phyloP scores from a whole-genome alignment of 2,329 filamentous ascomycete species.

The Arthroderma uncinatum region DNA sequence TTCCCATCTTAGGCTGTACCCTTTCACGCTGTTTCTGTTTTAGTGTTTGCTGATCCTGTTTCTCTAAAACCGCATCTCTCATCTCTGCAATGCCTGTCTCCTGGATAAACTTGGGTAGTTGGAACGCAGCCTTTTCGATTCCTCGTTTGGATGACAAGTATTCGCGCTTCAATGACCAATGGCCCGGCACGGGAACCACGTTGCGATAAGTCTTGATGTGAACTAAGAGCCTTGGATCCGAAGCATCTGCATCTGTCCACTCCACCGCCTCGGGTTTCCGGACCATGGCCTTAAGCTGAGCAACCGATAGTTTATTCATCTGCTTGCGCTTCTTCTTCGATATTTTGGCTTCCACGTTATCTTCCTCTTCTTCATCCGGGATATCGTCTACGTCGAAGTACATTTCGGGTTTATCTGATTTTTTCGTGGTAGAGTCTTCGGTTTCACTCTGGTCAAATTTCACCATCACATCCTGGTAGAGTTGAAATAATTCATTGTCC shows the following conservation, averaged over 20 bases:
- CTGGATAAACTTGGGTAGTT: constrained; percentile 89
- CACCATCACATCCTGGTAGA: constrained; percentile 72
- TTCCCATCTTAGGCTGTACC: constrained; percentile 91
- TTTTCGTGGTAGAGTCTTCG: constrained; percentile 53
- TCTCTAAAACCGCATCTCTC: constrained; percentile 91
- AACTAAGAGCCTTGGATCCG: constrained; percentile 77
- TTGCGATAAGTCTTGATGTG: constrained; percentile 94
- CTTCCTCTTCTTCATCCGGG: constrained; percentile 61
- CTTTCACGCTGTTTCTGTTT: constrained; percentile 94
- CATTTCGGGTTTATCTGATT: constrained; percentile 69
- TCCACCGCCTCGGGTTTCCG: constrained; percentile 88
- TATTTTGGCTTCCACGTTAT: constrained; percentile 53
- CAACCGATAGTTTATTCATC: constrained; percentile 83
- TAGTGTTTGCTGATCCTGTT: constrained; percentile 79
- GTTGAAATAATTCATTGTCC: constrained; percentile 63
- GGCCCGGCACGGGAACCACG: constrained; percentile 82
- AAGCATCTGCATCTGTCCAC: constrained; percentile 89
- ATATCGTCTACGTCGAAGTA: constrained; percentile 77
- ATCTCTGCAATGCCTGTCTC: constrained; percentile 97
- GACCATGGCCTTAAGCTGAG: constrained; percentile 87
- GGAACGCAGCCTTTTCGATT: constrained; percentile 89
- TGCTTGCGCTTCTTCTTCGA: constrained; percentile 94
- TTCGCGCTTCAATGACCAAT: constrained; percentile 94
- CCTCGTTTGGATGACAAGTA: constrained; percentile 95
- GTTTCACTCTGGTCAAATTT: constrained; percentile 60